These are phyloP conservation scores for Xenoacremonium recifei DNA, from an alignment of 2,329 filamentous ascomycete genomes.

Conservation along the genomic window DNA sequence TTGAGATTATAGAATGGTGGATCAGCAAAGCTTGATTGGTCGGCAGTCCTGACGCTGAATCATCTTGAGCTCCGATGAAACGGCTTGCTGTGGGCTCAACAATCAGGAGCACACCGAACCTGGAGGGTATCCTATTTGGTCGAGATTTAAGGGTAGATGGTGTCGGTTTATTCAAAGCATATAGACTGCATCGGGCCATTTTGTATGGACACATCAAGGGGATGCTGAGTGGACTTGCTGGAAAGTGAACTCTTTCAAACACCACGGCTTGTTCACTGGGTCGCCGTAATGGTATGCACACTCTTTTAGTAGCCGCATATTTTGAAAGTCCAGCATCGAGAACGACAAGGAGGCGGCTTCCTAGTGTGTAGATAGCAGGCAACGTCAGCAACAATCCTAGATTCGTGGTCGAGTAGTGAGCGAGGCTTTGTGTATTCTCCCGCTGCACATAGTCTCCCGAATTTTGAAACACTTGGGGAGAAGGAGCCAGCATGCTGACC, in stretches of 20 bases:
- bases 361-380: not conserved
- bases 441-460: not conserved
- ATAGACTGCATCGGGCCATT: not conserved
- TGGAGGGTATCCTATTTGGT: not conserved
- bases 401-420: not conserved
- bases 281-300: not conserved
- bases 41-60: not conserved
- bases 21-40: not conserved
- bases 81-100: not conserved
- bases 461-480: not conserved
- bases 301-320: not conserved
- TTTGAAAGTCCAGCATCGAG: not conserved
- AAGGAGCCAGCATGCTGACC: slow-evolving; percentile 2
- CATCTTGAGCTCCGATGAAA: not conserved
- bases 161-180: not conserved
- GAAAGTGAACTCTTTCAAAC: not conserved
- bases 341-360: not conserved
- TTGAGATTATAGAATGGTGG: not conserved
- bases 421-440: not conserved
- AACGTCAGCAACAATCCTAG: not conserved
- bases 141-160: not conserved
- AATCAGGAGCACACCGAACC: not conserved
- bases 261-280: not conserved
- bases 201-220: not conserved
- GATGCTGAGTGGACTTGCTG: not conserved